Conservation (phyloP, 495 filamentous ascomycete genomes). For the Aspergillus saccharolyticus region DNA sequence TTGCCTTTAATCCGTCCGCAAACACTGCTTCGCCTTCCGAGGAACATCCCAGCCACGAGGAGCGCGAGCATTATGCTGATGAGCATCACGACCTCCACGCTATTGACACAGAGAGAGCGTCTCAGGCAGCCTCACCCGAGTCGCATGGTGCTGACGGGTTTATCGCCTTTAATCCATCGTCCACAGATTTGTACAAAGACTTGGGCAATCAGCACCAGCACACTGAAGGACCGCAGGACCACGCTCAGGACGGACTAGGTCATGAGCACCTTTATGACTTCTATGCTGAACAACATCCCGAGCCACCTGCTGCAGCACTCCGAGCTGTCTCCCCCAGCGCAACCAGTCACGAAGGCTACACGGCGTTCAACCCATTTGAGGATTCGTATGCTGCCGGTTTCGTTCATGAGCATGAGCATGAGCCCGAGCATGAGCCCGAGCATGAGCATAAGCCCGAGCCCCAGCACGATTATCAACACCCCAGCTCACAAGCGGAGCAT, state of each 20-base stretch:
- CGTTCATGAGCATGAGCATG: neutral
- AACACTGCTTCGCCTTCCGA: neutral
- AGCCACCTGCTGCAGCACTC: constrained; percentile 2
- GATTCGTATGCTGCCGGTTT: neutral
- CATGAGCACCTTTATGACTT: neutral
- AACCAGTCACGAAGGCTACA: constrained; percentile 17
- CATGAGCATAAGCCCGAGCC: too few relatives aligned
- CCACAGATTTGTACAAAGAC: neutral
- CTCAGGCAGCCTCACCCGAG: neutral
- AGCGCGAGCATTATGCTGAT: neutral
- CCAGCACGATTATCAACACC: too few relatives aligned
- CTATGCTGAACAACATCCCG: constrained; percentile 6
- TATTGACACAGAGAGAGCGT: neutral
- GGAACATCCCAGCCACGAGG: neutral
- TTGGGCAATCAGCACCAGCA: neutral
- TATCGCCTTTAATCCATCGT: neutral
- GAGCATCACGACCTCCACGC: neutral
- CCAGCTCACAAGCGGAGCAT: neutral
- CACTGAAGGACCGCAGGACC: neutral
- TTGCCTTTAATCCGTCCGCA: neutral
- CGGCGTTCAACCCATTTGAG: constrained; percentile 20
- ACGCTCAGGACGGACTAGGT: neutral
- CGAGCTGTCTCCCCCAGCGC: constrained; percentile 11
- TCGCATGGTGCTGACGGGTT: neutral
- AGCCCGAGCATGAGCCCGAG: too few relatives aligned